phyloP scores from a whole-genome alignment of 345 rosid genomes.

The Hibiscus mutabilis region DNA sequence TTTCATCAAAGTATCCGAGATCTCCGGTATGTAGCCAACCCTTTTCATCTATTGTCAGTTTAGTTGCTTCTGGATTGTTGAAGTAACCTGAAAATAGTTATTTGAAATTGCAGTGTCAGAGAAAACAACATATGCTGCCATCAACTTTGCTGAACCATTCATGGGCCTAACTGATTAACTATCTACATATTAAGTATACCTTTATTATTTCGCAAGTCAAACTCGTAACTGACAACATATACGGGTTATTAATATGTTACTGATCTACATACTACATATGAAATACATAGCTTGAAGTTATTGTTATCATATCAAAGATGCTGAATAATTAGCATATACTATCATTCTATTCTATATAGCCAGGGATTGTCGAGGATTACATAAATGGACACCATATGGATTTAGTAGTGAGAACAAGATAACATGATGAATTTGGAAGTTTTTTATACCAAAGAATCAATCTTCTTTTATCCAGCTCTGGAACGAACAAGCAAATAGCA shows the following conservation, averaged over 20 bases:
- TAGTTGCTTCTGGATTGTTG: slow-evolving; percentile 73
- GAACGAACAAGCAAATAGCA: not conserved
- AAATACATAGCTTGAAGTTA: not conserved
- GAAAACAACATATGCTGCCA: not conserved
- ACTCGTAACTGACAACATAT: not conserved
- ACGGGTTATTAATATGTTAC: not conserved
- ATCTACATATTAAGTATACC: not conserved
- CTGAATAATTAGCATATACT: not conserved
- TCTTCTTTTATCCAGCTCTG: not conserved
- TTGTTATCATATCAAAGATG: not conserved
- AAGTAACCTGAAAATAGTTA: slow-evolving; percentile 56
- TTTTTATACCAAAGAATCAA: not conserved
- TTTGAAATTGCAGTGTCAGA: not conserved
- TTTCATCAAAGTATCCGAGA: slow-evolving; percentile 77
- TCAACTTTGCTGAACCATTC: too few species aligned
- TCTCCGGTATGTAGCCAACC: slow-evolving; percentile 95
- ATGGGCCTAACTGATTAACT: not conserved
- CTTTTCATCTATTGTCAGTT: slow-evolving; percentile 52
- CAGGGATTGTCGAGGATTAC: too few species aligned
- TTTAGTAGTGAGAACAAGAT: not conserved
- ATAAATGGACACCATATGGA: too few species aligned
- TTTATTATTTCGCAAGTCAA: not conserved
- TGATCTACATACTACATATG: not conserved
- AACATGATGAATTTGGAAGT: not conserved
- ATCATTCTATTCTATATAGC: too few species aligned